Conservation (phyloP, 192 early-diverging fungal genomes). For the Coemansia sp. region DNA sequence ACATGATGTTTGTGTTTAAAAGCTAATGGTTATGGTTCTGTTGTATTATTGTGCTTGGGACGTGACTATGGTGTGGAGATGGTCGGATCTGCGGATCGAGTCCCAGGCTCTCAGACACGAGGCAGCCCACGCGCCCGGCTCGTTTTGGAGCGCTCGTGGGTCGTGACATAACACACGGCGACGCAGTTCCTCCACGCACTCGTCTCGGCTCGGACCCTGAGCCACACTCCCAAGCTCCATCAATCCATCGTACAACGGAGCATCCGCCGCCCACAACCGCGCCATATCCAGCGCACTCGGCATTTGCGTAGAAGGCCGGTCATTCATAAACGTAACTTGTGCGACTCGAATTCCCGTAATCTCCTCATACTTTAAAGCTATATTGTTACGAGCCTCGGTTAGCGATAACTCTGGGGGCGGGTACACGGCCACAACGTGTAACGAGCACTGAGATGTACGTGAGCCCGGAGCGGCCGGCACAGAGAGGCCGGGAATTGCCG, state of each 20-base stretch:
- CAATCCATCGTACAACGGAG: not conserved
- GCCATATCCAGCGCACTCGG: not conserved
- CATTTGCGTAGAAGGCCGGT: not conserved
- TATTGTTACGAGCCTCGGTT: not conserved
- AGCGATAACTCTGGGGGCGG: too few species aligned
- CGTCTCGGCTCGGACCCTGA: not conserved
- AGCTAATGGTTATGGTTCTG: constrained; percentile 5
- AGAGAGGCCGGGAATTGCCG: constrained; percentile 13
- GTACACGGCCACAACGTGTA: not conserved
- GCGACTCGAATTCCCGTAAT: constrained; percentile 23
- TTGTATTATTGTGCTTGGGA: not conserved
- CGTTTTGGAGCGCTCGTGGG: not conserved
- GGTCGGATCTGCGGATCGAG: constrained; percentile 36
- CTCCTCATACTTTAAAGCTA: constrained; percentile 16
- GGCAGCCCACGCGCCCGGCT: constrained; percentile 25
- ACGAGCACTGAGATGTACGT: not conserved
- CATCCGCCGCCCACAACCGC: not conserved
- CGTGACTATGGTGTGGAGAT: not conserved
- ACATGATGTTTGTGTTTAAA: not conserved
- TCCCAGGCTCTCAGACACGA: constrained; percentile 33
- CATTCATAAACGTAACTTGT: constrained; percentile 19
- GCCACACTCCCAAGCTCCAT: not conserved
- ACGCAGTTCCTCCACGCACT: not conserved
- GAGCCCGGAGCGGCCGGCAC: not conserved
- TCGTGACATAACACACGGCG: not conserved